These are phyloP conservation scores for Crithidia expoeki DNA, from an alignment of 208 protist species.

Conservation along the genomic window DNA sequence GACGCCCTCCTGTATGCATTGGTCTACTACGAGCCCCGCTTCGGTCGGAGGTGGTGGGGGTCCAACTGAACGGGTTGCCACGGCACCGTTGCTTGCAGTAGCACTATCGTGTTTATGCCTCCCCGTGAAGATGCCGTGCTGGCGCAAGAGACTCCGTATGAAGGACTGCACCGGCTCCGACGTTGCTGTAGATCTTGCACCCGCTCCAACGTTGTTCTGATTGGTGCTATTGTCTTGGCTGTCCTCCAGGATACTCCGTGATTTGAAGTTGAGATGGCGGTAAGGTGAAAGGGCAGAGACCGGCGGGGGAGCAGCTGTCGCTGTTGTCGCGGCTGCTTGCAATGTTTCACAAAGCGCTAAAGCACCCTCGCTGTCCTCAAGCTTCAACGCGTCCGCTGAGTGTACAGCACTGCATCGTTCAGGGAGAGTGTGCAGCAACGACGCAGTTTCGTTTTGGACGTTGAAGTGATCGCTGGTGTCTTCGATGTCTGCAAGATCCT, in stretches of 20 bases:
- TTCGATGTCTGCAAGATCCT: background rate
- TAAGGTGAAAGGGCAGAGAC: constrained; percentile 5
- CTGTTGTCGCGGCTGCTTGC: background rate
- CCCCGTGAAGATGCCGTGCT: constrained; percentile 15
- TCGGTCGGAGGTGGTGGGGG: too few relatives aligned
- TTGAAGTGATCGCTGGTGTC: background rate
- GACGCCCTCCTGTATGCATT: too few relatives aligned
- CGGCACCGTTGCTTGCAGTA: too few relatives aligned
- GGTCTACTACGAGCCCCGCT: too few relatives aligned
- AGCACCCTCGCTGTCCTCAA: background rate
- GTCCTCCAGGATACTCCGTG: background rate
- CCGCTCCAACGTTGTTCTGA: background rate
- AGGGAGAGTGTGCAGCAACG: background rate
- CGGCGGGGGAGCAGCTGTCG: background rate
- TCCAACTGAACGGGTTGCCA: too few relatives aligned
- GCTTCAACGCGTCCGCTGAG: background rate
- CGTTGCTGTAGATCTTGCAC: background rate
- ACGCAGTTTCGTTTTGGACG: background rate
- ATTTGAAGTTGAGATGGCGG: constrained; percentile 16
- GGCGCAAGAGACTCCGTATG: constrained; percentile 14
- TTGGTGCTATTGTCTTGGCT: background rate
- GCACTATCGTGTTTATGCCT: too few relatives aligned
- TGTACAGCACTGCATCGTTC: background rate
- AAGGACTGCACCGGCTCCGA: constrained; percentile 17
- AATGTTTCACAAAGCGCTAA: background rate